Evolutionary conservation across 371 early-diverging fungal species (phyloP), one percentile per base, ranked within the genome.

Genomic region (Coemansia linderi): DNA sequence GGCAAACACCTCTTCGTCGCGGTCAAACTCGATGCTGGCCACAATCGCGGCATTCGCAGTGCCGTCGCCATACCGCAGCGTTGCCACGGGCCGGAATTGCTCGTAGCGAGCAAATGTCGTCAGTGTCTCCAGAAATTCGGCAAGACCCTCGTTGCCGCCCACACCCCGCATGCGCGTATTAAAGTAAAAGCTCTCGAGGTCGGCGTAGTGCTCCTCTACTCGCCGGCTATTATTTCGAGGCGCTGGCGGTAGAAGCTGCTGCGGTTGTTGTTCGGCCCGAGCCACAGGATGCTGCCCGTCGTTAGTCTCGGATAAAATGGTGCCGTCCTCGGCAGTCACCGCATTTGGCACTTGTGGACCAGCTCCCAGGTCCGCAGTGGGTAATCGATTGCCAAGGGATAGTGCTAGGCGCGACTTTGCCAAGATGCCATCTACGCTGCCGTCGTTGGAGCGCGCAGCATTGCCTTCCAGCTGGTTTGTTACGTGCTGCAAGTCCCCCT

Each of bases 1-100:
- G 1, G 95, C 97, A 86, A 97, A 94, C 65, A 88, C 89, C 71
- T 93, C 91, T 60, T 93, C 91, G 67, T 97, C 95, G 37, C 89
- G 84, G 76, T 95, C 94, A 84, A 95, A 95, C 66, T 93, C 95
- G 56, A 97, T 93, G 31, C 94, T 89, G 0, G 93, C 92, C 1
- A 97, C 93, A 63, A 97, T 95, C 3, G 91, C 89, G 1, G 92
- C 85, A 8, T 84, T 74, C 7, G 80, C 84, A 57, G 80, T 77
- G 50, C 84, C 84, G 65, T 95, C 94, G 9, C 90, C 88, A 75
- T 92, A 93, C 54, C 90, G 82, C 41, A 95, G 83, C 0, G 86
- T 88, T 38, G 93, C 92, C 62, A 94, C 70, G 7, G 88, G 85
- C 17, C 85, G 81, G 73, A 92, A 90, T 17, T 81, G 75, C 12